Evolutionary conservation across 2,329 filamentous ascomycete genomes (phyloP), one percentile per base, ranked within the genome.

Genomic region (Neospermospora avenae): DNA sequence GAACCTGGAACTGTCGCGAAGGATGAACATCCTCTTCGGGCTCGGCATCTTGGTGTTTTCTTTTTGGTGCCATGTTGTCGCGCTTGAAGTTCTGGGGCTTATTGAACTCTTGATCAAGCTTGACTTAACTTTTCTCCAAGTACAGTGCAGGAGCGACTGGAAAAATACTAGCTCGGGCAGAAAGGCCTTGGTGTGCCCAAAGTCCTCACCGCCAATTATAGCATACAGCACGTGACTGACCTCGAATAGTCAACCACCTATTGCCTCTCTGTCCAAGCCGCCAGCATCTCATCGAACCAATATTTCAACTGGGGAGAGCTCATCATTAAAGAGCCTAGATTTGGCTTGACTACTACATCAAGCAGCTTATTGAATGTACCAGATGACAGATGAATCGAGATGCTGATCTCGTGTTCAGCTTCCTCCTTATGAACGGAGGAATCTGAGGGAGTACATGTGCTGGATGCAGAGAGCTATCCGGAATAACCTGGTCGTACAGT

Each of bases 1-100:
- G 65, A 20, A 73, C 66, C 60, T 72, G 68, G n/a, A 61, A 62
- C 64, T 71, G 67, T 45, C 72, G 63, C 37, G 71, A 73, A 49
- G 65, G 62, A 57, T 74, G 72, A 52, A 74, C 67, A 18, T 45
- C 61, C 49, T 67, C 65, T 35, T 67, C 46, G 28, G 55, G 28
- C 20, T 69, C 66, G 0, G 60, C 44, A 11, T 70, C 67, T 25
- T 65, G 55, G 42, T 64, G 58, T 57, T 70, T 71, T 18, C 70
- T 61, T 57, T 73, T 73, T n/a, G 65, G 53, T 18, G 64, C 52
- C 71, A 73, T 72, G 8, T n/a, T 62, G n/a, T 51, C 31, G 48
- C 10, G 39, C 10, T 18, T 20, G n/a, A 42, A n/a, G 10, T 8
- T 42, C n/a, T 20, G n/a, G n/a, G 39, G 39, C 18, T 7, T 20